phyloP scores from a whole-genome alignment of 352 stramenopile genomes.

The Aphanomyces astaci region DNA sequence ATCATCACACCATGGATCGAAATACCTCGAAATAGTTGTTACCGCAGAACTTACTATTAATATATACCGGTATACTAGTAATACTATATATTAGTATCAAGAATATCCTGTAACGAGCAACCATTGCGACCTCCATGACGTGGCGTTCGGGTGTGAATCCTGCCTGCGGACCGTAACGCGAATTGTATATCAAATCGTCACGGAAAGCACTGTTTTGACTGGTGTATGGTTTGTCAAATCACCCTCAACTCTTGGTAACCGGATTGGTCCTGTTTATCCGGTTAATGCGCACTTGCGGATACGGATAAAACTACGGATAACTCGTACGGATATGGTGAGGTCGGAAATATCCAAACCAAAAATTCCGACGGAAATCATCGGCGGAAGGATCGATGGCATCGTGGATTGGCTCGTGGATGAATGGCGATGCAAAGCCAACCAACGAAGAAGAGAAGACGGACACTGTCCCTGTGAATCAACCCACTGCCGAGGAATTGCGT shows the following conservation, averaged over 20 bases:
- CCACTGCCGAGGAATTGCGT: constrained; percentile 4
- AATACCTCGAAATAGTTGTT: too few species aligned
- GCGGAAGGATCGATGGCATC: not conserved
- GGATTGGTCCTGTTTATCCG: not conserved
- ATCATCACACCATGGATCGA: too few species aligned
- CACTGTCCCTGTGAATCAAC: not conserved
- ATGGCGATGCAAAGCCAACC: constrained; percentile 1
- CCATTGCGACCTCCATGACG: too few species aligned
- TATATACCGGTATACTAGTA: too few species aligned
- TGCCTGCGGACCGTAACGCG: too few species aligned
- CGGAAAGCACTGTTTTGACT: not conserved
- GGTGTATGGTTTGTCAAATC: not conserved
- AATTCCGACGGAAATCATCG: not conserved
- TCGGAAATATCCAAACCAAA: not conserved
- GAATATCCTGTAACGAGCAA: too few species aligned
- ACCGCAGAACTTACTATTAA: too few species aligned
- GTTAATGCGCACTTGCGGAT: too few species aligned
- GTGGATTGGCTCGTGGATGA: constrained; percentile 18
- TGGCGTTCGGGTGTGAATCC: too few species aligned
- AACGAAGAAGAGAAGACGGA: not conserved
- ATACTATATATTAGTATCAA: too few species aligned
- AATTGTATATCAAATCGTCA: not conserved
- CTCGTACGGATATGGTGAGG: not conserved
- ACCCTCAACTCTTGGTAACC: not conserved
- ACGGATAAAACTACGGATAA: too few species aligned